These are phyloP conservation scores for Coprinopsis strossmayeri DNA, from an alignment of 768 basidiomycete genomes.

Conservation along the genomic window DNA sequence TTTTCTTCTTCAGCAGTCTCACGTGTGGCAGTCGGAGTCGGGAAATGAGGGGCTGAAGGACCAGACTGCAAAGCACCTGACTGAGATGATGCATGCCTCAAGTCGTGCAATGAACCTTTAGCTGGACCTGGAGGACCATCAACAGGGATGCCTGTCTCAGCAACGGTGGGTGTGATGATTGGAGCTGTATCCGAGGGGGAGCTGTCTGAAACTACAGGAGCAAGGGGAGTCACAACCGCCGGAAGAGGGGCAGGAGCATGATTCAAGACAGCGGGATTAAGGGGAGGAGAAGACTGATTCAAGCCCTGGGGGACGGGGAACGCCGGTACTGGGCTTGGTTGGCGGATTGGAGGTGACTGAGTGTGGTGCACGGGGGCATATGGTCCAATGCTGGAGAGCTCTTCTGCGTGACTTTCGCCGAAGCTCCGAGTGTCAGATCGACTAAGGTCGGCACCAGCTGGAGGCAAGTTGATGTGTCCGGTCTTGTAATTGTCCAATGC, in stretches of 20 bases:
- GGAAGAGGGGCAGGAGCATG: slow-evolving; percentile 34
- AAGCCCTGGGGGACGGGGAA: slow-evolving; percentile 9
- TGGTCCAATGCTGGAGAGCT: slow-evolving; percentile 53
- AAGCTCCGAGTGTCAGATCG: slow-evolving; percentile 77
- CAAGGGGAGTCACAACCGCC: slow-evolving; percentile 12
- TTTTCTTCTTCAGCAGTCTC: slow-evolving; percentile 41
- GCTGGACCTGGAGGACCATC: slow-evolving; percentile 56
- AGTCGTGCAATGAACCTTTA: slow-evolving; percentile 54
- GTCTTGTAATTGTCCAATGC: slow-evolving; percentile 75
- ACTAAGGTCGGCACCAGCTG: slow-evolving; percentile 47
- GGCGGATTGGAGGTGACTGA: slow-evolving; percentile 14
- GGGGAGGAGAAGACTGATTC: slow-evolving; percentile 20
- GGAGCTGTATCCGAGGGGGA: slow-evolving; percentile 10
- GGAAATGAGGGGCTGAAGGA: slow-evolving; percentile 14
- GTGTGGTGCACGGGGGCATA: slow-evolving; percentile 15
- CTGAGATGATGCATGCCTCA: slow-evolving; percentile 21
- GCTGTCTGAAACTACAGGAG: slow-evolving; percentile 12
- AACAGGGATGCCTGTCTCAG: slow-evolving; percentile 74
- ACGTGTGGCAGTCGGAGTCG: slow-evolving; percentile 13
- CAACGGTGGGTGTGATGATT: slow-evolving; percentile 49
- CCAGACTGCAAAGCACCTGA: slow-evolving; percentile 22
- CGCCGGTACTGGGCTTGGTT: slow-evolving; percentile 14
- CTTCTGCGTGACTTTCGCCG: slow-evolving; percentile 75
- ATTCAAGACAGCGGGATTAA: slow-evolving; percentile 28
- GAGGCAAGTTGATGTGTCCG: slow-evolving; percentile 51